These are phyloP conservation scores for Aspergillus transmontanensis DNA, from an alignment of 2,329 filamentous ascomycete species.

Conservation along the genomic window DNA sequence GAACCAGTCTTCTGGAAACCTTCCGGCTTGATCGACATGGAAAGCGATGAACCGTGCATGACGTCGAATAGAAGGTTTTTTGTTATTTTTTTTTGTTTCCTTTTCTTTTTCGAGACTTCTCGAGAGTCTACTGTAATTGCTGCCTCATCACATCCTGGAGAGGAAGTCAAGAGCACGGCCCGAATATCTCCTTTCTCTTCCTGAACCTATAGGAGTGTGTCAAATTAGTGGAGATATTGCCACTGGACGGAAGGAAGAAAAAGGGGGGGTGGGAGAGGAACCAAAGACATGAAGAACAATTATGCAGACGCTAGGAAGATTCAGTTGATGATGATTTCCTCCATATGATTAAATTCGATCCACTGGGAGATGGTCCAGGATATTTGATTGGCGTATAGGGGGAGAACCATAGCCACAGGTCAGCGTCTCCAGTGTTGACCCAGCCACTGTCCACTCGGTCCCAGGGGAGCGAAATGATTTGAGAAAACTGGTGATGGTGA, in stretches of 20 bases:
- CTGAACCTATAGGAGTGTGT: background rate
- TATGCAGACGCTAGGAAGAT: slow-evolving; percentile 12
- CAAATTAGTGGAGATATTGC: slow-evolving; percentile 3
- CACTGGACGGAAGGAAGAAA: slow-evolving; percentile 8
- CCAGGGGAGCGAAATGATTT: background rate
- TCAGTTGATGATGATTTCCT: slow-evolving; percentile 13
- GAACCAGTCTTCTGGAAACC: slow-evolving; percentile 2
- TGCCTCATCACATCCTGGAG: slow-evolving; percentile 10
- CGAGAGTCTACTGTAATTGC: background rate
- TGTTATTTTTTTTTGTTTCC: background rate
- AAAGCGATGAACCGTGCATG: slow-evolving; percentile 25
- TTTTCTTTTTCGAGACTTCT: background rate
- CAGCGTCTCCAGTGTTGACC: background rate
- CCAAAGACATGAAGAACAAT: slow-evolving; percentile 18
- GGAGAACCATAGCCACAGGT: background rate
- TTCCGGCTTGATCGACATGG: slow-evolving; percentile 14
- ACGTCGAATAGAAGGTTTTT: slow-evolving; percentile 16
- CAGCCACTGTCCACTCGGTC: background rate
- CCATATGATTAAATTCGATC: slow-evolving; percentile 13
- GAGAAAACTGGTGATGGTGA: background rate
- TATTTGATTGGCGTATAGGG: slow-evolving; percentile 5
- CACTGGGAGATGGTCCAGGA: background rate
- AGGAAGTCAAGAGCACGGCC: slow-evolving; percentile 7
- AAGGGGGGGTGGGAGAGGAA: slow-evolving; percentile 9
- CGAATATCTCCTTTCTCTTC: slow-evolving; percentile 15